Evolutionary conservation across 192 early-diverging fungal genomes (phyloP).

Genomic region (Coemansia sp.): DNA sequence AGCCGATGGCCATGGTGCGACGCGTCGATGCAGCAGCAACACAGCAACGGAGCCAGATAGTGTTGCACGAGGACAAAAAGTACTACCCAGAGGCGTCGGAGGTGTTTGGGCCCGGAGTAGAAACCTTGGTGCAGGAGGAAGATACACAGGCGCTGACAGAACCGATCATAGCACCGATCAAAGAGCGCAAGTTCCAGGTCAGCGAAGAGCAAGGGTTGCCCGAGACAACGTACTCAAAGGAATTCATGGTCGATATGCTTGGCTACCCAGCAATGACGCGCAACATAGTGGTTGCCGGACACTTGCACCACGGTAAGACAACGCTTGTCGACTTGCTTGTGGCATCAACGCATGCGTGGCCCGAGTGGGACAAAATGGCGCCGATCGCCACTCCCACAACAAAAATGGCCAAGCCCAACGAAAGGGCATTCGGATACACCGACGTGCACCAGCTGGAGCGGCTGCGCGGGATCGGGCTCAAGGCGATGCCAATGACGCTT

Average conservation of each 20-base stretch:
- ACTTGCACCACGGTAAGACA: slow-evolving; percentile 98
- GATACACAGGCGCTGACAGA: slow-evolving; percentile 95
- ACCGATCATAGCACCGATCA: slow-evolving; percentile 92
- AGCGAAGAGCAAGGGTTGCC: slow-evolving; percentile 80
- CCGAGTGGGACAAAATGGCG: slow-evolving; percentile 47
- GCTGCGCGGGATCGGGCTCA: slow-evolving; percentile 86
- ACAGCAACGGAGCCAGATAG: slow-evolving; percentile 66
- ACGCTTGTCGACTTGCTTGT: slow-evolving; percentile 93
- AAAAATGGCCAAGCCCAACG: slow-evolving; percentile 37
- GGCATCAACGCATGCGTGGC: slow-evolving; percentile 79
- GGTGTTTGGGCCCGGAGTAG: slow-evolving; percentile 93
- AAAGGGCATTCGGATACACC: slow-evolving; percentile 59
- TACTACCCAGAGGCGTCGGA: slow-evolving; percentile 98
- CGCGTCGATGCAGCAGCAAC: slow-evolving; percentile 32
- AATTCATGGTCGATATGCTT: slow-evolving; percentile 85
- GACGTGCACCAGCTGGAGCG: slow-evolving; percentile 93
- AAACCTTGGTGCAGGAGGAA: slow-evolving; percentile 95
- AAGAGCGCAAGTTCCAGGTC: slow-evolving; percentile 83
- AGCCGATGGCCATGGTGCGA: slow-evolving; percentile 31
- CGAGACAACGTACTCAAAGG: slow-evolving; percentile 82
- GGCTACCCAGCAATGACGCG: slow-evolving; percentile 79
- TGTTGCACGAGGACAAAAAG: slow-evolving; percentile 98
- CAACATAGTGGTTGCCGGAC: slow-evolving; percentile 91
- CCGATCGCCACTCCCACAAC: slow-evolving; percentile 39
- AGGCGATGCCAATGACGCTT: slow-evolving; percentile 91